Conservation (phyloP, 1,139 yeast species). For the Candida albicans region DNA sequence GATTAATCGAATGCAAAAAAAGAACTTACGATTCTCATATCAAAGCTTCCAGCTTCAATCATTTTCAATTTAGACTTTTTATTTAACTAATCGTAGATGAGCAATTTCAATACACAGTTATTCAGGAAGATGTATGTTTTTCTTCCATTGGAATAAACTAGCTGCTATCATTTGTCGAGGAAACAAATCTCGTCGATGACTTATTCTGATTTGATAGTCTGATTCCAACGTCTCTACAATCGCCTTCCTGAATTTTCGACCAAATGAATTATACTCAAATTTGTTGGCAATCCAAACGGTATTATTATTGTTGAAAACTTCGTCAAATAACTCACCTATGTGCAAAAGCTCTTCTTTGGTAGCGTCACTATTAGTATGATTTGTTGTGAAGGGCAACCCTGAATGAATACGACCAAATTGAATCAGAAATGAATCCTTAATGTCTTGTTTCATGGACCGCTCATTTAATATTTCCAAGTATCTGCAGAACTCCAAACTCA, state of each 20-base stretch:
- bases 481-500: slow-evolving; percentile 8
- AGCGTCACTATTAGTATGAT: slow-evolving; percentile 1
- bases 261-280: slow-evolving; percentile 9
- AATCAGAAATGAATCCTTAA: slow-evolving; percentile 5
- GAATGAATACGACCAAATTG: slow-evolving; percentile 8
- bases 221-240: slow-evolving; percentile 6
- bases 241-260: slow-evolving; percentile 6
- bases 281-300: slow-evolving; percentile 10
- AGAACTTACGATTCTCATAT: neutral
- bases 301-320: slow-evolving; percentile 5
- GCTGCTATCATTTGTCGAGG: slow-evolving; percentile 10
- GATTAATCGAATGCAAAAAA: neutral
- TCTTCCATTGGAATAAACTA: slow-evolving; percentile 11
- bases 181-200: slow-evolving; percentile 6
- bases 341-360: slow-evolving; percentile 8
- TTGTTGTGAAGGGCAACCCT: slow-evolving; percentile 7
- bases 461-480: slow-evolving; percentile 8
- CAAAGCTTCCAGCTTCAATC: too few relatives aligned
- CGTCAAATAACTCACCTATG: slow-evolving; percentile 7
- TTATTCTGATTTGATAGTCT: slow-evolving; percentile 7
- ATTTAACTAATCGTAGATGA: neutral
- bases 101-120: neutral
- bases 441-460: slow-evolving; percentile 6
- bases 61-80: too few relatives aligned
- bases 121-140: slow-evolving; percentile 7